Evolutionary conservation across 2,329 filamentous ascomycete genomes (phyloP), one percentile per base, ranked within the genome.

Genomic region (Beauveria caledonica): DNA sequence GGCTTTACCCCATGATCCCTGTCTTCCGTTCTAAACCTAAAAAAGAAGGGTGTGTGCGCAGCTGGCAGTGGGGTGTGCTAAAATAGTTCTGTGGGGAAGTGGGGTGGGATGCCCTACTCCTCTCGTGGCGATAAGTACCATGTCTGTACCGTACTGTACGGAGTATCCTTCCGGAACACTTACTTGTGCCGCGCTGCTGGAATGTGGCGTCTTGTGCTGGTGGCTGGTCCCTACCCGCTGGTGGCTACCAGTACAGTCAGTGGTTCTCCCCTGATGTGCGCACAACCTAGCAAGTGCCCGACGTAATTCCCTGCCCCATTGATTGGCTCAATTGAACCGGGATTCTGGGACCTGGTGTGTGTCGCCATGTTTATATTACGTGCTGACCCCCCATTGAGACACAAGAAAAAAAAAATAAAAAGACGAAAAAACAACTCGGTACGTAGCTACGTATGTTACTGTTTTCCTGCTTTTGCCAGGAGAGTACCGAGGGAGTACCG

Each of bases 321-420:
- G 39, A 59, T 59, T 59, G 56, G 56, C 21, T 59, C 48, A 48
- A 59, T 59, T 49, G 54, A 49, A 48, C 54, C 54, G 21, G 44
- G 49, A 57, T 49, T 57, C 44, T 57, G 54, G 54, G 54, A 57
- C 54, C 21, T 27, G 54, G 44, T 57, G 54, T 48, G 54, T 49
- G 9, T 54, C 19, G 25, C 9, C 9, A 36, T 36, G 29, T 33
- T 33, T 36, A 3, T 23, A 4, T 23, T 23, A 36, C 33, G 33
- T 36, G 33, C 11, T 36, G 33, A 13, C 11, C 33, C 29, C 11
- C 11, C 33, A 15, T 15, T 36, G 33, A 15, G 33, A 36, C 33
- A 36, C 11, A 36, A 36, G 33, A 36, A 9, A 9, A 8, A 36
- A 36, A 15, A 11, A 11, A 33, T 10, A 33, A 11, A 13, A 5